A percentile compares a stretch with the other conserved stretches of the same genome.
phyloP scores from a whole-genome alignment of 768 basidiomycete genomes.

The Kwoniella mangroviensis region DNA sequence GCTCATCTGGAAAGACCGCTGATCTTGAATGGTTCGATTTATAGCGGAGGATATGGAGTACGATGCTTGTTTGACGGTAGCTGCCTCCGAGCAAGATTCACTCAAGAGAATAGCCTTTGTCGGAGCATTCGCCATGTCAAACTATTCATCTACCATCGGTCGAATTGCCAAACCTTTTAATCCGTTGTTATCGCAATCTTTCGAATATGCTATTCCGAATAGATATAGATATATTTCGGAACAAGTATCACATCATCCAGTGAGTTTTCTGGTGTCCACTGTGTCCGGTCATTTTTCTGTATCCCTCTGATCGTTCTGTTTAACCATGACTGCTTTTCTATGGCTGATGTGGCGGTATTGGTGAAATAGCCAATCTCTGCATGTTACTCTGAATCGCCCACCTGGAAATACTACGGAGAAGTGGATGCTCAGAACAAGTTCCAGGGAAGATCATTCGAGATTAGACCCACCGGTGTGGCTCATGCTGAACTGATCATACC shows the following conservation, averaged over 20 bases:
- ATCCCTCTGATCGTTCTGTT: not conserved
- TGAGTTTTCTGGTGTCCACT: constrained; percentile 23
- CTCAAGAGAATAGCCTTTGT: constrained; percentile 86
- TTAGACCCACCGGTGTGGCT: constrained; percentile 90
- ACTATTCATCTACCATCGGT: constrained; percentile 94
- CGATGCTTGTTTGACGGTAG: constrained; percentile 87
- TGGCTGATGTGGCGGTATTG: not conserved
- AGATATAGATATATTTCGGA: constrained; percentile 92
- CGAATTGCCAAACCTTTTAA: constrained; percentile 97
- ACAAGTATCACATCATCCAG: constrained; percentile 94
- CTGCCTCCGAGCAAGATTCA: constrained; percentile 74
- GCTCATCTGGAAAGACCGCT: not conserved
- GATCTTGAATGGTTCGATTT: not conserved
- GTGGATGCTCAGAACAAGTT: constrained; percentile 98
- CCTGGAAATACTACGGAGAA: constrained; percentile 89
- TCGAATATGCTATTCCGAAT: constrained; percentile 88
- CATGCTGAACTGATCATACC: constrained; percentile 83
- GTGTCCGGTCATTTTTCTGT: not conserved
- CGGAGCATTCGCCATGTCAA: constrained; percentile 93
- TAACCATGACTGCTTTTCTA: too few species aligned
- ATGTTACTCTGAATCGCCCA: constrained; percentile 88
- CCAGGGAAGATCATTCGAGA: constrained; percentile 95
- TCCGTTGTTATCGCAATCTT: constrained; percentile 94
- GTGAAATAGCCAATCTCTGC: constrained; percentile 74
- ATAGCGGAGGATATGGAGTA: constrained; percentile 93